Base-by-base conservation (phyloP, 2,329 filamentous ascomycete species). In the Beauveria sp. region DNA sequence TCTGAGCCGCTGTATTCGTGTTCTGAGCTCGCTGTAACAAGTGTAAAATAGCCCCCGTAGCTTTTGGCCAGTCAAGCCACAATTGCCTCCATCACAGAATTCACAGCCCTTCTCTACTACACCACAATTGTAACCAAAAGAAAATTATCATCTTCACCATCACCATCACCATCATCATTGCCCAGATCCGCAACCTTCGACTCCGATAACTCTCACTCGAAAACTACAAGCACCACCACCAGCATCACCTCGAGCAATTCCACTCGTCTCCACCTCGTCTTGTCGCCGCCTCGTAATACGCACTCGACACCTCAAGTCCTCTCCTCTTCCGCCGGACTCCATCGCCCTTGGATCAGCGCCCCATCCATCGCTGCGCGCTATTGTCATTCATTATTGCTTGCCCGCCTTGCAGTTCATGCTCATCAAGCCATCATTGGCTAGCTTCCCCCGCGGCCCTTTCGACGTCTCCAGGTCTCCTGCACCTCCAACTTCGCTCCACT, bases 341-440 rank as follows among this genome's bases (percentile, higher is more conserved):
- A 41, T 53, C 51, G 18, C 30, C 30, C 54, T 34, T 48, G 44
- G 40, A 56, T 56, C 54, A 56, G 40, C 54, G 43, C 54, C 54
- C 54, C 54, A 56, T 56, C 54, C 43, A 56, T 56, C 43, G 24
- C 43, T 24, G 22, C 41, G 20, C 41, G 54, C 54, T 48, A 56
- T 56, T 34, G 30, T 34, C 30, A 34, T 14, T 34, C 30, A 34
- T 34, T 34, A 34, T 34, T 47, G 40, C 37, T 44, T 41, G 40
- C 22, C 24, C 24, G 16, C 20, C 24, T n/a, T 20, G 30, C 26
- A 20, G 18, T 14, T 34, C 12, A 14, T 34, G 10, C 30, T 34
- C 30, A 34, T 10, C 37, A 5, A 18, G 7, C 37, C 22, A 12
- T 48, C 26, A 56, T 56, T 48, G 54, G 54, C 30, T 20, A 26